phyloP scores from a whole-genome alignment of 2,329 filamentous ascomycete species.

The Madurella mycetomatis region DNA sequence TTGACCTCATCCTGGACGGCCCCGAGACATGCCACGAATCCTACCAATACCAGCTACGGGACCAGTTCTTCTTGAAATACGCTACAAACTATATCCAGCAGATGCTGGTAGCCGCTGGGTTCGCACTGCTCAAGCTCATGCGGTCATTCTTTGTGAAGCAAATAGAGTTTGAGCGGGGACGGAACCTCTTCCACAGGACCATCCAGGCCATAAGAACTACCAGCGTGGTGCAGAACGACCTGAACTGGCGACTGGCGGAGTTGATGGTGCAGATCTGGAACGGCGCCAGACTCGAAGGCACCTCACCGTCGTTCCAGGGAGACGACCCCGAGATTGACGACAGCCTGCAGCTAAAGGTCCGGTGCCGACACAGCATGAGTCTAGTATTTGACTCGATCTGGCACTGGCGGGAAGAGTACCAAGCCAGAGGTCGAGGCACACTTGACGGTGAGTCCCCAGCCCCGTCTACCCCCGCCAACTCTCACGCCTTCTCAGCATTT shows the following conservation, averaged over 20 bases:
- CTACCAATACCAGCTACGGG: constrained; percentile 41
- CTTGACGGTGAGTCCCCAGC: constrained; percentile 60
- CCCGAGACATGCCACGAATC: constrained; percentile 40
- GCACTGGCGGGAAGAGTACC: constrained; percentile 78
- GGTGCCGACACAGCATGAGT: constrained; percentile 80
- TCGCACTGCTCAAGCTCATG: constrained; percentile 73
- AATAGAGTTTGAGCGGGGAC: constrained; percentile 65
- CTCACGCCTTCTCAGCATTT: background rate
- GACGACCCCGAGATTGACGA: constrained; percentile 60
- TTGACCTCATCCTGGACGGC: constrained; percentile 59
- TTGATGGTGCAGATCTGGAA: constrained; percentile 89
- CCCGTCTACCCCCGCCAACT: background rate
- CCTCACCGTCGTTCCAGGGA: constrained; percentile 43
- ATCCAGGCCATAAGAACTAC: constrained; percentile 67
- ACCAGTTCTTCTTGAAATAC: constrained; percentile 57
- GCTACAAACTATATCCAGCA: constrained; percentile 75
- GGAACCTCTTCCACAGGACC: constrained; percentile 65
- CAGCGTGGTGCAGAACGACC: constrained; percentile 72
- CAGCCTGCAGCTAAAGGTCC: constrained; percentile 73
- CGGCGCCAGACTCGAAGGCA: constrained; percentile 52
- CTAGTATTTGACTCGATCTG: constrained; percentile 80
- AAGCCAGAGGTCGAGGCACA: constrained; percentile 63
- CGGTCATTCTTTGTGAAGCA: constrained; percentile 69
- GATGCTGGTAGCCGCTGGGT: constrained; percentile 78
- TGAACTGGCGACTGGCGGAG: constrained; percentile 74